These are phyloP conservation scores for Neurospora sp. DNA, from an alignment of 495 filamentous ascomycete genomes.

Conservation along the genomic window DNA sequence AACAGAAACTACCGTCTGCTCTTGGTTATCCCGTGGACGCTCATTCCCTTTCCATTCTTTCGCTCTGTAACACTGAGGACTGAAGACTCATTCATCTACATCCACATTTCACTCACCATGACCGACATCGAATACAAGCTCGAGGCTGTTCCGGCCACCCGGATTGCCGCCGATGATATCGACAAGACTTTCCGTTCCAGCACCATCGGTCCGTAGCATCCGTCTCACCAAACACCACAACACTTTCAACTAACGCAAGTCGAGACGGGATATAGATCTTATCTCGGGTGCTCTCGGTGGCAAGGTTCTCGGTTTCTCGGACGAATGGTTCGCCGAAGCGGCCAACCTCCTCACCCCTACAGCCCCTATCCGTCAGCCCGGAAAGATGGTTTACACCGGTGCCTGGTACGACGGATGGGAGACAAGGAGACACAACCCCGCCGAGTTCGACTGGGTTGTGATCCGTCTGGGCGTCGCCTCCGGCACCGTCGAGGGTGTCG, in stretches of 20 bases:
- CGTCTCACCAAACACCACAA: neutral
- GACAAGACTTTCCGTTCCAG: conserved; percentile 60
- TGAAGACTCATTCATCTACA: neutral
- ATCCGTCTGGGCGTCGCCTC: conserved; percentile 70
- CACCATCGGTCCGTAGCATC: conserved; percentile 48
- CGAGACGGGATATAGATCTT: conserved; percentile 47
- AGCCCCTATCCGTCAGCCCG: conserved; percentile 63
- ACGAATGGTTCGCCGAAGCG: conserved; percentile 85
- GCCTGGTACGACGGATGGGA: conserved; percentile 98
- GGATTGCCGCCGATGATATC: conserved; percentile 48
- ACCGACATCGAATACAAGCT: conserved; percentile 35
- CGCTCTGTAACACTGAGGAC: neutral
- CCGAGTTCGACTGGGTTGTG: conserved; percentile 75
- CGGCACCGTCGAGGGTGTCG: conserved; percentile 66
- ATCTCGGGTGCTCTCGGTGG: conserved; percentile 65
- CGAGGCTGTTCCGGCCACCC: conserved; percentile 35
- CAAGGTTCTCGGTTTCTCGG: conserved; percentile 63
- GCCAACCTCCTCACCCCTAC: conserved; percentile 68
- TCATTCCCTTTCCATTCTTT: neutral
- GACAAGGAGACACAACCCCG: conserved; percentile 74
- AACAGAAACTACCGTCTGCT: neutral
- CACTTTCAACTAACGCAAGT: neutral
- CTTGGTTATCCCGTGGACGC: conserved; percentile 1
- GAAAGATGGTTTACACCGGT: conserved; percentile 74
- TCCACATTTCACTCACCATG: conserved; percentile 2